These are phyloP conservation scores for Starmerella bombi DNA, from an alignment of 805 yeast species.

Conservation along the genomic window DNA sequence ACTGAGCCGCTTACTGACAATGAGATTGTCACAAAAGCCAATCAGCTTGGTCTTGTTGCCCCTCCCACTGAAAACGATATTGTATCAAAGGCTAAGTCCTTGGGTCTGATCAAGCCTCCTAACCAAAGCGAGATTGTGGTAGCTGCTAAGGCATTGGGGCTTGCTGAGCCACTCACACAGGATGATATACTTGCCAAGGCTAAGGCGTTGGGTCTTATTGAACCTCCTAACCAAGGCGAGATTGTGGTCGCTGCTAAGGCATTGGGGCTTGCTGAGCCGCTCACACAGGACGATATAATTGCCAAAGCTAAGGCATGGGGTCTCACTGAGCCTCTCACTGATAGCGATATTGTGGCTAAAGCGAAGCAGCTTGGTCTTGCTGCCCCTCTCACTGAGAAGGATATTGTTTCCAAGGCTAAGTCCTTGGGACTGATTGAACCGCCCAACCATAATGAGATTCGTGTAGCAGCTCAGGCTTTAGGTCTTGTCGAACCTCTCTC, in stretches of 20 bases:
- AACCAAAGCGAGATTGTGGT: constrained; percentile 6
- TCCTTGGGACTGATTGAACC: constrained; percentile 10
- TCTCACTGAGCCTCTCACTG: constrained; percentile 13
- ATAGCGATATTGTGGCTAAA: constrained; percentile 2
- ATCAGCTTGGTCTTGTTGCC: constrained; percentile 18
- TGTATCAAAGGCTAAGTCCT: constrained; percentile 7
- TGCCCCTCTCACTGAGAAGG: constrained; percentile 9
- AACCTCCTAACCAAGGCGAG: constrained; percentile 37
- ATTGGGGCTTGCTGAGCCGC: constrained; percentile 21
- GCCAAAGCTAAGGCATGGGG: constrained; percentile 14
- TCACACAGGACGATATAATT: constrained; percentile 22
- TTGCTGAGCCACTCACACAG: constrained; percentile 6
- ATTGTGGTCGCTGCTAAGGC: constrained; percentile 20
- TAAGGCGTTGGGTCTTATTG: constrained; percentile 20
- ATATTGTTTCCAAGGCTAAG: constrained; percentile 19
- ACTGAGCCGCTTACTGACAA: constrained; percentile 56
- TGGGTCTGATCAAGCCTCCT: constrained; percentile 12
- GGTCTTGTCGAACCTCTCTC: constrained; percentile 29
- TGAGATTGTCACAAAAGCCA: constrained; percentile 21
- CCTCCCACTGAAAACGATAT: constrained; percentile 10
- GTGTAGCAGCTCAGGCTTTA: constrained; percentile 31
- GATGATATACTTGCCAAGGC: constrained; percentile 15
- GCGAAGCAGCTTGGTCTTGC: constrained; percentile 18
- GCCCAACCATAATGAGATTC: constrained; percentile 5
- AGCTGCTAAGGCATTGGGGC: constrained; percentile 13